phyloP scores from a whole-genome alignment of 331 rosid genomes.

The Arachis monticola region DNA sequence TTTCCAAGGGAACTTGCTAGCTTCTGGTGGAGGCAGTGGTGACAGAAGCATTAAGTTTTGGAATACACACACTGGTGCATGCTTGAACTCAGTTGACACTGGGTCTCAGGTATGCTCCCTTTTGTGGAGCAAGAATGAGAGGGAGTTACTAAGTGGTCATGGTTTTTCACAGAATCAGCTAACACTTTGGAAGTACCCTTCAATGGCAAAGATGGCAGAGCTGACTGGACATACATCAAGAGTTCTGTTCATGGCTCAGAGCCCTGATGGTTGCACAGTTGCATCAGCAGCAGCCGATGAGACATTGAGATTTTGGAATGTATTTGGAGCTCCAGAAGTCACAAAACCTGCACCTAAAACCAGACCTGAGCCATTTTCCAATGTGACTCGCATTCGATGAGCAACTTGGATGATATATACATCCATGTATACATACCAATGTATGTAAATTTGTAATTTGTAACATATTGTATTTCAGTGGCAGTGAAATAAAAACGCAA shows the following conservation, averaged over 20 bases:
- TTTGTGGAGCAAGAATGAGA: slow-evolving; percentile 85
- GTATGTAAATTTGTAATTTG: not conserved
- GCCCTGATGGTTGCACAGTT: slow-evolving; percentile 86
- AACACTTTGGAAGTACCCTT: slow-evolving; percentile 91
- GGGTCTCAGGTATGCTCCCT: slow-evolving; percentile 82
- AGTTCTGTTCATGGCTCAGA: slow-evolving; percentile 84
- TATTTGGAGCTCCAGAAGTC: slow-evolving; percentile 77
- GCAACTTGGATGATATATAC: not conserved
- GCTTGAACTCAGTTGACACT: slow-evolving; percentile 77
- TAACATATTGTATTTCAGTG: not conserved
- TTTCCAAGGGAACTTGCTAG: slow-evolving; percentile 74
- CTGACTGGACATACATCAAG: slow-evolving; percentile 87
- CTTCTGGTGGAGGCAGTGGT: slow-evolving; percentile 82
- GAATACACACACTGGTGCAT: slow-evolving; percentile 85
- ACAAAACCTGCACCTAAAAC: slow-evolving; percentile 65
- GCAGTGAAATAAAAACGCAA: slow-evolving; percentile 15
- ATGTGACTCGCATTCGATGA: slow-evolving; percentile 61
- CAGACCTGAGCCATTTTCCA: slow-evolving; percentile 68
- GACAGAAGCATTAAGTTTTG: slow-evolving; percentile 83
- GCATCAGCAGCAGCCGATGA: slow-evolving; percentile 86
- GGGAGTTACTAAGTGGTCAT: slow-evolving; percentile 84
- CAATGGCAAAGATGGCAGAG: slow-evolving; percentile 84
- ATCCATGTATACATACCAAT: too few species aligned
- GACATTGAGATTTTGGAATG: slow-evolving; percentile 79
- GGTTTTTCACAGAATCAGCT: slow-evolving; percentile 80